Conservation (phyloP, 2,329 filamentous ascomycete species). For the Zasmidium cellare region DNA sequence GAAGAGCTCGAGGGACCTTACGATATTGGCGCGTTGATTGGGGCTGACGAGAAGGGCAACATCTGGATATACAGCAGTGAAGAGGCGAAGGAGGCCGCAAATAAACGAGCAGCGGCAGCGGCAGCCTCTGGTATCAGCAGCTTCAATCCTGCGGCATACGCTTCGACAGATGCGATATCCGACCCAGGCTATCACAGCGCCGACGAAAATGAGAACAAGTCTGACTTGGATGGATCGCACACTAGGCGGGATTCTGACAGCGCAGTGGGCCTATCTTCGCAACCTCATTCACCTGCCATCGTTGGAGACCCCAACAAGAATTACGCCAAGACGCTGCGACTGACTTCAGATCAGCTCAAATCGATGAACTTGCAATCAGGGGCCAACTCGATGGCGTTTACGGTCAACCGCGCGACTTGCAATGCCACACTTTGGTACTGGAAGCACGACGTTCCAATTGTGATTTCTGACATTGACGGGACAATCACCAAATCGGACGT, state of each 20-base stretch:
- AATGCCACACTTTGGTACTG: slow-evolving; percentile 91
- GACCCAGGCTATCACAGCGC: slow-evolving; percentile 97
- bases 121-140: slow-evolving; percentile 47
- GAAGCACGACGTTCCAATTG: slow-evolving; percentile 86
- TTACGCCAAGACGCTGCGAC: slow-evolving; percentile 91
- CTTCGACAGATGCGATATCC: slow-evolving; percentile 76
- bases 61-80: slow-evolving; percentile 99
- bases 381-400: slow-evolving; percentile 94
- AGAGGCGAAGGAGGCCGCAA: slow-evolving; percentile 87
- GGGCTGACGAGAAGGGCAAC: slow-evolving; percentile 92
- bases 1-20: slow-evolving; percentile 94
- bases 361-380: slow-evolving; percentile 77
- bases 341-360: slow-evolving; percentile 95
- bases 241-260: slow-evolving; percentile 67
- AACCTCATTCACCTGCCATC: slow-evolving; percentile 53
- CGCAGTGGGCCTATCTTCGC: slow-evolving; percentile 66
- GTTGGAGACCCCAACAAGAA: slow-evolving; percentile 74
- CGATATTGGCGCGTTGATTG: slow-evolving; percentile 92
- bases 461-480: slow-evolving; percentile 97
- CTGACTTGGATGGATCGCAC: slow-evolving; percentile 47
- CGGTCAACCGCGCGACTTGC: slow-evolving; percentile 91
- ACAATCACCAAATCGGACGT: slow-evolving; percentile 81
- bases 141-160: slow-evolving; percentile 53
- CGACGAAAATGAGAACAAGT: slow-evolving; percentile 59
- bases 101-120: slow-evolving; percentile 53